Conservation (phyloP, 305 asterid species). For the Solanum hybrid region DNA sequence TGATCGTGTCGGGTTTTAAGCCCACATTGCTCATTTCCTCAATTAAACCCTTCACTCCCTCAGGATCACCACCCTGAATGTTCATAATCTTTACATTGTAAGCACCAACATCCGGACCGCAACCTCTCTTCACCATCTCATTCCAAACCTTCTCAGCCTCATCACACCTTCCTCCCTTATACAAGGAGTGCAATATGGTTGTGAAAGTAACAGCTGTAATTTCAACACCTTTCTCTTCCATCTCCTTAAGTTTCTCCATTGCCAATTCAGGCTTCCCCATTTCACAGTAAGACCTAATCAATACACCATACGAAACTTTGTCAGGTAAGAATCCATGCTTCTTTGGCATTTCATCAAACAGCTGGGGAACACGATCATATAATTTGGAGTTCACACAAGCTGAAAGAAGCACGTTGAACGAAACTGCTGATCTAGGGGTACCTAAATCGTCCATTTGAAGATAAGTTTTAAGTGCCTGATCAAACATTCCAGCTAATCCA, state of each 20-base stretch:
- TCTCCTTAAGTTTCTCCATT: conserved; percentile 38
- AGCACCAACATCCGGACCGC: conserved; percentile 36
- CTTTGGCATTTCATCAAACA: conserved; percentile 49
- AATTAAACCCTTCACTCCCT: conserved; percentile 26
- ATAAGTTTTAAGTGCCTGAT: conserved; percentile 48
- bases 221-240: conserved; percentile 54
- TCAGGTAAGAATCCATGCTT: conserved; percentile 48
- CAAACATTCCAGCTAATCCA: conserved; percentile 68
- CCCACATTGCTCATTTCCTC: conserved; percentile 43
- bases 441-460: conserved; percentile 56
- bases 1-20: conserved; percentile 35
- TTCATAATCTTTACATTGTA: conserved; percentile 45
- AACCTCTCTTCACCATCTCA: conserved; percentile 30
- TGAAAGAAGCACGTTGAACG: conserved; percentile 56
- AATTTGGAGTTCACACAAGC: conserved; percentile 36
- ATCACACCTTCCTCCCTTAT: conserved; percentile 31
- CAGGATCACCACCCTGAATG: conserved; percentile 26
- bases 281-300: conserved; percentile 61
- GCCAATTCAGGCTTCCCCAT: conserved; percentile 48
- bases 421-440: conserved; percentile 51
- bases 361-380: conserved; percentile 39
- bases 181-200: conserved; percentile 44
- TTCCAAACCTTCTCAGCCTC: conserved; percentile 68
- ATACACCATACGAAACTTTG: conserved; percentile 47
- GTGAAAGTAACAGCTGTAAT: conserved; percentile 26